These are phyloP conservation scores for Apiospora kogelbergensis DNA, from an alignment of 2,329 filamentous ascomycete species.

Conservation along the genomic window DNA sequence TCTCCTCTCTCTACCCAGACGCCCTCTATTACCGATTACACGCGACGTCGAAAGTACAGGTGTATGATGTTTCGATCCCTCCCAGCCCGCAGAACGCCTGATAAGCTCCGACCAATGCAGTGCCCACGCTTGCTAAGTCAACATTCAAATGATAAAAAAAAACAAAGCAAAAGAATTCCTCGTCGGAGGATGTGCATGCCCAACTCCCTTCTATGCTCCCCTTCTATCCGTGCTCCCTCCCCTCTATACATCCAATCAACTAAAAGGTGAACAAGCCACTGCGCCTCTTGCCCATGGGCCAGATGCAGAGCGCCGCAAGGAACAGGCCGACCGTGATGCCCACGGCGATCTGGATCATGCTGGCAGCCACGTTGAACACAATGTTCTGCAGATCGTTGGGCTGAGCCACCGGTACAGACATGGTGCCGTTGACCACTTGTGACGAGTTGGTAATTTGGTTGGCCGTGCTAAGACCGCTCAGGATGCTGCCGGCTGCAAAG, in stretches of 20 bases:
- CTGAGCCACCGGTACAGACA: slow-evolving; percentile 24
- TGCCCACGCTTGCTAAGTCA: neutral
- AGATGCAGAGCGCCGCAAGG: slow-evolving; percentile 47
- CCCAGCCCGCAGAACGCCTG: neutral
- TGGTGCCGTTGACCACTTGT: slow-evolving; percentile 35
- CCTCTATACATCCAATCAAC: neutral
- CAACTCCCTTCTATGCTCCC: neutral
- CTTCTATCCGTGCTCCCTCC: neutral
- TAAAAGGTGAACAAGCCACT: slow-evolving; percentile 51
- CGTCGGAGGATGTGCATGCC: neutral
- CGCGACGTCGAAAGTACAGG: neutral
- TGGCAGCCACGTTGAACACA: slow-evolving; percentile 46
- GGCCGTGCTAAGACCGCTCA: slow-evolving; percentile 45
- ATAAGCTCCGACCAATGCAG: neutral
- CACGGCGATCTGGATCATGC: slow-evolving; percentile 54
- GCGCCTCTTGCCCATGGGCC: slow-evolving; percentile 49
- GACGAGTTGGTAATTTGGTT: slow-evolving; percentile 43
- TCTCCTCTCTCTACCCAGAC: neutral
- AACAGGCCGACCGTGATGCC: slow-evolving; percentile 52
- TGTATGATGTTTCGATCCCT: neutral
- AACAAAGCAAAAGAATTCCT: neutral
- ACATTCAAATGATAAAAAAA: neutral
- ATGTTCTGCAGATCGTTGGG: slow-evolving; percentile 32
- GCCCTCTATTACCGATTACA: slow-evolving; percentile 1
- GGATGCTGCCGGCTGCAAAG: slow-evolving; percentile 36